These are phyloP conservation scores for Claviceps sp. DNA, from an alignment of 2,329 filamentous ascomycete genomes.

Conservation along the genomic window DNA sequence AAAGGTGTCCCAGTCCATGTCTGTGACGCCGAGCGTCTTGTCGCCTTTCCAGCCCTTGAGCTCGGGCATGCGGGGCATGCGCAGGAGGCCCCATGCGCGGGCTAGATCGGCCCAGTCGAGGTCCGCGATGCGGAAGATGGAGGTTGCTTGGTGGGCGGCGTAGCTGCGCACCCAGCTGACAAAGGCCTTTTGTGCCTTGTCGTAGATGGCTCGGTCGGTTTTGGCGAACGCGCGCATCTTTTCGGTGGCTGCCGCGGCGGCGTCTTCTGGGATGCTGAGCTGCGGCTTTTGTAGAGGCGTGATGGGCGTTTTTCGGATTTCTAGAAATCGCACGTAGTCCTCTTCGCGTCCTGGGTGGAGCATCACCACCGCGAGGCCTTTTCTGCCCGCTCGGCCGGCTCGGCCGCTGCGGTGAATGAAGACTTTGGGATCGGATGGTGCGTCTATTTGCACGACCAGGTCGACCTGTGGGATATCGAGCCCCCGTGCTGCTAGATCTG, in stretches of 20 bases:
- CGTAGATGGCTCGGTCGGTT: conserved; percentile 49
- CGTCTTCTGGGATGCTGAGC: conserved; percentile 43
- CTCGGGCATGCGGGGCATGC: conserved; percentile 90
- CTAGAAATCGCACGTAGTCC: conserved; percentile 78
- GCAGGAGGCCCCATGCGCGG: conserved; percentile 72
- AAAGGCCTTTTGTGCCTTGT: conserved; percentile 83
- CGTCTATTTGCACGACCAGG: conserved; percentile 79
- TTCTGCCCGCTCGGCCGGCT: conserved; percentile 77
- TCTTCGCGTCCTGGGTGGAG: conserved; percentile 76
- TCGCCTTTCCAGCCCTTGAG: conserved; percentile 60
- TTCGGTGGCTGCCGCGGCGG: conserved; percentile 43
- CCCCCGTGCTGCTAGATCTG: conserved; percentile 80
- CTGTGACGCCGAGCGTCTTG: conserved; percentile 44
- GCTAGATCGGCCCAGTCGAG: conserved; percentile 77
- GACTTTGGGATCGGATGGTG: conserved; percentile 72
- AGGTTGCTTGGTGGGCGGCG: conserved; percentile 77
- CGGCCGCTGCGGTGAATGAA: conserved; percentile 90
- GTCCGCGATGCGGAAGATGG: conserved; percentile 74
- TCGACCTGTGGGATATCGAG: conserved; percentile 89
- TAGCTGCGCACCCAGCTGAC: conserved; percentile 90
- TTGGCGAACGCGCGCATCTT: conserved; percentile 47
- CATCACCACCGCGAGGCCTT: conserved; percentile 74
- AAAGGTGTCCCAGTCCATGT: conserved; percentile 54
- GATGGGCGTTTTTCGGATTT: conserved; percentile 78
- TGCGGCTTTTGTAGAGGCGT: conserved; percentile 43